These are phyloP conservation scores for Zymoseptoria pseudotritici DNA, from an alignment of 2,329 filamentous ascomycete species.

Conservation along the genomic window DNA sequence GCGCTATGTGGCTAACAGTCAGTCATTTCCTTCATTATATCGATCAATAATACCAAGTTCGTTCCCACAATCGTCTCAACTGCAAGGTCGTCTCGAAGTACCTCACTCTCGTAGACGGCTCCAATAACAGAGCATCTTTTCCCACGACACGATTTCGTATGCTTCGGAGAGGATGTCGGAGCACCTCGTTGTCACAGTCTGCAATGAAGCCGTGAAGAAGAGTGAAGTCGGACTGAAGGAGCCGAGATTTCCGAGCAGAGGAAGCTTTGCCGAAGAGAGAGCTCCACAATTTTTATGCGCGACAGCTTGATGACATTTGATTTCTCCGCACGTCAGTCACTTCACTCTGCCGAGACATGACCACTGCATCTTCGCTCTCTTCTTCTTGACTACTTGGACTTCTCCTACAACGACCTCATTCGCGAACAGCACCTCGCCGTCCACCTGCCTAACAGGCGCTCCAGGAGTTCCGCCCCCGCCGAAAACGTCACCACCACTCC, in stretches of 20 bases:
- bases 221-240: not conserved
- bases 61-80: not conserved
- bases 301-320: not conserved
- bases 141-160: too few relatives aligned
- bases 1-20: not conserved
- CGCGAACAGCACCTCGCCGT: slow-evolving; percentile 1
- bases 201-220: not conserved
- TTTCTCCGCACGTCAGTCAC: not conserved
- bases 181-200: too few relatives aligned
- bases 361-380: not conserved
- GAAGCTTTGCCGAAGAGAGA: not conserved
- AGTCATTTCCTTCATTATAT: not conserved
- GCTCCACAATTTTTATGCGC: not conserved
- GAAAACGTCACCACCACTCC: slow-evolving; percentile 9
- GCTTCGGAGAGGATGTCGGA: too few relatives aligned
- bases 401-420: not conserved
- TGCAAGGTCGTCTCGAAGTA: too few relatives aligned
- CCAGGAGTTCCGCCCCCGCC: slow-evolving; percentile 18
- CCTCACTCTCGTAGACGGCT: too few relatives aligned
- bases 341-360: not conserved
- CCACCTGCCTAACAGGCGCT: slow-evolving; percentile 11
- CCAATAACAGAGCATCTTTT: too few relatives aligned
- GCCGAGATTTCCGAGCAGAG: not conserved
- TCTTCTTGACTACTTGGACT: not conserved
- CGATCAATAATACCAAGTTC: not conserved